Evolutionary conservation across 495 filamentous ascomycete species (phyloP), one percentile per base, ranked within the genome.

Genomic region (Geoglossum glabrum): DNA sequence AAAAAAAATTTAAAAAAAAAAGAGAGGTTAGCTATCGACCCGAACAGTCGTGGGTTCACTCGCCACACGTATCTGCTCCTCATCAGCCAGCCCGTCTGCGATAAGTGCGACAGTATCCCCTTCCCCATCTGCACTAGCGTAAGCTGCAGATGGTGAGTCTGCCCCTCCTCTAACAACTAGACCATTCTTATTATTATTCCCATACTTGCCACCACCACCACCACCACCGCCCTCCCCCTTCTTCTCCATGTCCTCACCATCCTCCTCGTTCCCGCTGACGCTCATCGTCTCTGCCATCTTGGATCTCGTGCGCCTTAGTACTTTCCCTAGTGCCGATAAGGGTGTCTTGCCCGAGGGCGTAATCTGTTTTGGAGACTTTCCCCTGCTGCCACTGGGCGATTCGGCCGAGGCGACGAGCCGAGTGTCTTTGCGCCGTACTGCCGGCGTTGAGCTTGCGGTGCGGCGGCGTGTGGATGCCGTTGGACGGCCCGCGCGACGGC

Each of bases 401-500:
- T 45, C 40, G 40, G 36, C 36, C n/a, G n/a, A n/a, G 36, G 10
- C n/a, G 28, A 52, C 3, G 19, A 52, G 49, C 4, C 49, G 21
- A 2, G 49, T 52, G 4, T 52, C 49, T 28, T 28, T 52, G 3
- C 49, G 23, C 2, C 25, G 11, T 1, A 52, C 9, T 1, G 19
- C 26, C 25, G 49, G 49, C 6, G 49, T 52, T 31, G 56, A 30
- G 23, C 38, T 58, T 7, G 56, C 43, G 10, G 56, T 58, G 10
- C 56, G 36, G 30, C 56, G 56, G 3, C 56, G 40, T n/a, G 31
- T 33, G 30, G 36, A 26, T 19, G 43, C 21, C 26, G 56, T 19
- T 23, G 56, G 56, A 11, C 56, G 56, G 47, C 56, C 56, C 2
- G 56, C 56, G n/a, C 43, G 63, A 31, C 72, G 72, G 33, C 73